phyloP scores from a whole-genome alignment of 768 basidiomycete species.

The Daedalea quercina region DNA sequence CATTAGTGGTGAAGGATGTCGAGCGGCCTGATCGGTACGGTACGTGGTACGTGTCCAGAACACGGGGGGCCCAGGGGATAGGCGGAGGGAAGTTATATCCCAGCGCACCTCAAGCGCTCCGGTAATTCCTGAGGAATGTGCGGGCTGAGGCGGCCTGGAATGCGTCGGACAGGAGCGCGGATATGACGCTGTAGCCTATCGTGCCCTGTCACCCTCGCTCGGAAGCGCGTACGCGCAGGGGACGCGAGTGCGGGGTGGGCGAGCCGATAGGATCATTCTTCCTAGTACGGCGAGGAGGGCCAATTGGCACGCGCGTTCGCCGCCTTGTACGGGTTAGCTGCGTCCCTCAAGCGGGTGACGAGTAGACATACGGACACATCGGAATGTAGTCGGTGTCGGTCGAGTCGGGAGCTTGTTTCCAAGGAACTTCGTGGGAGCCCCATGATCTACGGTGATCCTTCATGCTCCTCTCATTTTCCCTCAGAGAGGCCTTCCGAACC shows the following conservation, averaged over 20 bases:
- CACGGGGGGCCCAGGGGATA: neutral
- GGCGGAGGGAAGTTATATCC: neutral
- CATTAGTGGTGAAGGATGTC: neutral
- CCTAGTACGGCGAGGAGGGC: neutral
- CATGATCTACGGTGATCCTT: neutral
- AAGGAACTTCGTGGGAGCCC: neutral
- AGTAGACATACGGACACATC: neutral
- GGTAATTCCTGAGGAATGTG: neutral
- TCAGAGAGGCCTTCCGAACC: neutral
- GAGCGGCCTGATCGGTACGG: neutral
- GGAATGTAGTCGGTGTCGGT: neutral
- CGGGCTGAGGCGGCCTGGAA: neutral
- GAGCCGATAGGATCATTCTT: neutral
- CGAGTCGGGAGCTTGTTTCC: neutral
- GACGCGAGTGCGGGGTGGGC: neutral
- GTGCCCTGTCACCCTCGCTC: neutral
- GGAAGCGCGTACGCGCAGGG: neutral
- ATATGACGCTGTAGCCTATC: neutral
- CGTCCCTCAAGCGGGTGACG: neutral
- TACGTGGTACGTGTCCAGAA: neutral
- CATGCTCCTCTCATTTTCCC: too few species aligned
- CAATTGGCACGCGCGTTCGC: neutral
- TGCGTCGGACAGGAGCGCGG: neutral
- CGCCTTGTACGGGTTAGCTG: neutral
- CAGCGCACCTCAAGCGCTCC: neutral